Base-by-base conservation (phyloP, 2,329 filamentous ascomycete species). In the Fusarium pseudocircinatum region DNA sequence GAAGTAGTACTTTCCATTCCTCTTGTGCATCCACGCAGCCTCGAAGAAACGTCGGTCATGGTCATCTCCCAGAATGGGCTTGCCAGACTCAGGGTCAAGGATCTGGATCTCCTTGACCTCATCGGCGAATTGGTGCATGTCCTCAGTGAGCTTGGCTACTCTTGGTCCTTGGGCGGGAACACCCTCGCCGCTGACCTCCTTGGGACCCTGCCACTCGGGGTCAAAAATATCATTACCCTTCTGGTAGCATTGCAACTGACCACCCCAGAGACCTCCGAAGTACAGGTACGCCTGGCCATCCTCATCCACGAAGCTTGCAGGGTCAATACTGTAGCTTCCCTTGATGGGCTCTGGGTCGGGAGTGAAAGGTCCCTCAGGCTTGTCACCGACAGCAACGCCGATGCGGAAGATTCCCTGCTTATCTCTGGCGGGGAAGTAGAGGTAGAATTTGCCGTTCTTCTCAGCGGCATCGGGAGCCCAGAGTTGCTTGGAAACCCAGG, bases 211-310 rank as follows among this genome's bases (percentile, higher is more conserved):
- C 83, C 85, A 87, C 8, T 83, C 77, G 7, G 79, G 81, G 74
- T 93, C 89, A 77, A 91, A 95, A 36, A 79, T 72, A 67, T 83
- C 82, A 70, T 86, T 81, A 39, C 88, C 87, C 34, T 81, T 82
- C 74, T 87, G 85, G 88, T 93, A 95, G 84, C 92, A 94, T 81
- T 95, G 92, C 72, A 95, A 84, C 82, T 95, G 93, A 0, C 93
- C 93, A 65, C 93, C 93, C 93, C 93, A 95, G 28, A 95, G 87
- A 0, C 93, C 93, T 49, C 93, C 93, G 75, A 95, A 94, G 82
- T 94, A 95, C 36, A 84, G 76, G 64, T 83, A 84, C 4, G 76
- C 81, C 64, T 82, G 72, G 43, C 80, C 81, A 56, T 83, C 81
- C 26, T 83, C 78, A 56, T 95, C 93, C 22, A 95, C 92, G 72